A percentile compares a stretch with the other conserved stretches of the same genome.
phyloP scores from a whole-genome alignment of 2,329 filamentous ascomycete genomes.

The Cladosporium sp. region DNA sequence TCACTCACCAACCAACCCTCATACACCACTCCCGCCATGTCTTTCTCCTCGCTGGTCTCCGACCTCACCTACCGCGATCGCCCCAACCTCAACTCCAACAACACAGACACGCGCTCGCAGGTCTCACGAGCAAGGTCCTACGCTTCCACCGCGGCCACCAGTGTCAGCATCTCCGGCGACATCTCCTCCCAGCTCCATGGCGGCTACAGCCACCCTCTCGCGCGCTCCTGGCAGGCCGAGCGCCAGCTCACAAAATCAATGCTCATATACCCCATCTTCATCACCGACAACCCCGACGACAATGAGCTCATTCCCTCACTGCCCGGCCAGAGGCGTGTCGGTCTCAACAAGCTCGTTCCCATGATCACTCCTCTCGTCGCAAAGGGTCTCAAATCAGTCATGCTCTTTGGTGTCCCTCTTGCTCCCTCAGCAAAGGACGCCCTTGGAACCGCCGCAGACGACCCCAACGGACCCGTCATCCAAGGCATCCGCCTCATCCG shows the following conservation, averaged over 20 bases:
- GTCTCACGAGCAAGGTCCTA: constrained; percentile 52
- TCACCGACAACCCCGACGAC: constrained; percentile 92
- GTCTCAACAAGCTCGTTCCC: constrained; percentile 80
- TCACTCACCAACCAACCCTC: background rate
- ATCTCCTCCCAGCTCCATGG: constrained; percentile 56
- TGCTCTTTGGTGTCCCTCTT: constrained; percentile 92
- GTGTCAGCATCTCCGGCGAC: constrained; percentile 55
- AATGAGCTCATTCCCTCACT: constrained; percentile 87
- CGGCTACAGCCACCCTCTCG: constrained; percentile 55
- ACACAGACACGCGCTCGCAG: constrained; percentile 49
- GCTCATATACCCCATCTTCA: constrained; percentile 97
- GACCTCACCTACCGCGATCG: constrained; percentile 54
- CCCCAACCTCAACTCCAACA: constrained; percentile 45
- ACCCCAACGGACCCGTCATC: constrained; percentile 90
- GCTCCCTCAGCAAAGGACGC: constrained; percentile 81
- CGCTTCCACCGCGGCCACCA: constrained; percentile 55
- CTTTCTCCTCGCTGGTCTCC: constrained; percentile 56
- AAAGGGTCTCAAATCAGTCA: constrained; percentile 89
- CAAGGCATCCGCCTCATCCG: constrained; percentile 81
- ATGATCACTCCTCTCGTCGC: constrained; percentile 84
- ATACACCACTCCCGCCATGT: constrained; percentile 41
- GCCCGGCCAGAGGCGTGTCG: constrained; percentile 85
- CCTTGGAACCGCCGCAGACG: constrained; percentile 87
- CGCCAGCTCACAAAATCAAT: constrained; percentile 69
- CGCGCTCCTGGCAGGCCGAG: constrained; percentile 56